Conservation (phyloP, 2,329 filamentous ascomycete species). For the Hypoxylon sp. region DNA sequence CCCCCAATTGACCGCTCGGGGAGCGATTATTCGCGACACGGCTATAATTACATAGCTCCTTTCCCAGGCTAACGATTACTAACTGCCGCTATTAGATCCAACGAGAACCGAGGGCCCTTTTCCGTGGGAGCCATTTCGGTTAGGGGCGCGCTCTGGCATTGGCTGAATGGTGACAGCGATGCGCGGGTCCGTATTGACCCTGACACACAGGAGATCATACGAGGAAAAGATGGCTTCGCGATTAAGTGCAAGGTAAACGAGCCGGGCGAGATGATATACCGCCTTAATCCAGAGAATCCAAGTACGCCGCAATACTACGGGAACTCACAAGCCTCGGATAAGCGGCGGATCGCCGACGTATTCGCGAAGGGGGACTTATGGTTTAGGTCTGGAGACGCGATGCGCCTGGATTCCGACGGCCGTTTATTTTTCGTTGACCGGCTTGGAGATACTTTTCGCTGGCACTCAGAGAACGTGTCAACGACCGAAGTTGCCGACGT, state of each 20-base stretch:
- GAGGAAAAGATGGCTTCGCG: constrained; percentile 77
- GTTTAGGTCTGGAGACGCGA: constrained; percentile 77
- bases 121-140: constrained; percentile 75
- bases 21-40: not conserved
- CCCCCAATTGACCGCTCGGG: not conserved
- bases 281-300: constrained; percentile 64
- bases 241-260: constrained; percentile 72
- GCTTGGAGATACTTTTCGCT: constrained; percentile 80
- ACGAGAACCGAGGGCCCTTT: constrained; percentile 72
- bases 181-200: constrained; percentile 79
- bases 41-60: no score
- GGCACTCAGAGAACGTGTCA: constrained; percentile 67
- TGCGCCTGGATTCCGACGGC: constrained; percentile 72
- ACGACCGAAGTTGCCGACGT: constrained; percentile 62
- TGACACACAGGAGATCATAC: constrained; percentile 74
- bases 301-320: constrained; percentile 71
- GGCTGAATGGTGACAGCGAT: constrained; percentile 66
- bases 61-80: not conserved
- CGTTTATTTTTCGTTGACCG: constrained; percentile 77
- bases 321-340: constrained; percentile 72
- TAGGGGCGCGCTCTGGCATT: constrained; percentile 73
- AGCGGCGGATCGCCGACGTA: constrained; percentile 74
- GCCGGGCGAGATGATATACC: constrained; percentile 78
- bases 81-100: constrained; percentile 64
- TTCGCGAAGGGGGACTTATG: constrained; percentile 77